These are phyloP conservation scores for Aspergillus ochraceus DNA, from an alignment of 2,329 filamentous ascomycete species.

Conservation along the genomic window DNA sequence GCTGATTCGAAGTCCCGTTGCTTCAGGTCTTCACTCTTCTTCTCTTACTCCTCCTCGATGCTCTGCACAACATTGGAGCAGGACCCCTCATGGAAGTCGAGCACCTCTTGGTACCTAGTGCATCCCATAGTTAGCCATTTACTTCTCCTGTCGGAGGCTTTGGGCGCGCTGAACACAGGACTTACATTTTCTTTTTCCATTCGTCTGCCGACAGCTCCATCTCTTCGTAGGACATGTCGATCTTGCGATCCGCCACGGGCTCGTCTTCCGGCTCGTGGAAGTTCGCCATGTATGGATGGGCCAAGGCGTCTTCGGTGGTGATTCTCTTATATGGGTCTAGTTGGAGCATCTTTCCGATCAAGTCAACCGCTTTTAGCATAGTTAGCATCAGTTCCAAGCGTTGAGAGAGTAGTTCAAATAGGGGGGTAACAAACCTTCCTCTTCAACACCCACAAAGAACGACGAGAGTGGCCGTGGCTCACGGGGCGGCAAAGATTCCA, in stretches of 20 bases:
- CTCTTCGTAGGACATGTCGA: neutral
- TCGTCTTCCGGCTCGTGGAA: neutral
- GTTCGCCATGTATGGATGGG: neutral
- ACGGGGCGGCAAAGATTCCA: neutral
- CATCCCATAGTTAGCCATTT: too few relatives aligned
- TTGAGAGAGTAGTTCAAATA: too few relatives aligned
- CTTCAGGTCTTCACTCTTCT: too few relatives aligned
- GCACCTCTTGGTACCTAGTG: neutral
- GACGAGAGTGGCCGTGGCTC: neutral
- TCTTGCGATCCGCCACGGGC: neutral
- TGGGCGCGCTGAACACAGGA: neutral
- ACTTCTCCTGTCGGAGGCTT: too few relatives aligned
- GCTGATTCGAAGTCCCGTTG: too few relatives aligned
- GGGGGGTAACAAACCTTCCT: neutral
- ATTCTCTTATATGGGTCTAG: neutral
- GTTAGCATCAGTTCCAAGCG: neutral
- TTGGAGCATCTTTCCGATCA: neutral
- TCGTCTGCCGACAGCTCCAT: neutral
- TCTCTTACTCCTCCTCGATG: neutral
- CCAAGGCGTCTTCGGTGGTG: neutral
- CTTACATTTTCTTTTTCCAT: neutral
- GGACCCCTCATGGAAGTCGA: neutral
- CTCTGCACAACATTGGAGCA: neutral
- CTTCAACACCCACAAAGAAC: neutral
- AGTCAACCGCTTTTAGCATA: neutral